phyloP scores from a whole-genome alignment of 495 filamentous ascomycete species.

The Pyrenula massariospora region DNA sequence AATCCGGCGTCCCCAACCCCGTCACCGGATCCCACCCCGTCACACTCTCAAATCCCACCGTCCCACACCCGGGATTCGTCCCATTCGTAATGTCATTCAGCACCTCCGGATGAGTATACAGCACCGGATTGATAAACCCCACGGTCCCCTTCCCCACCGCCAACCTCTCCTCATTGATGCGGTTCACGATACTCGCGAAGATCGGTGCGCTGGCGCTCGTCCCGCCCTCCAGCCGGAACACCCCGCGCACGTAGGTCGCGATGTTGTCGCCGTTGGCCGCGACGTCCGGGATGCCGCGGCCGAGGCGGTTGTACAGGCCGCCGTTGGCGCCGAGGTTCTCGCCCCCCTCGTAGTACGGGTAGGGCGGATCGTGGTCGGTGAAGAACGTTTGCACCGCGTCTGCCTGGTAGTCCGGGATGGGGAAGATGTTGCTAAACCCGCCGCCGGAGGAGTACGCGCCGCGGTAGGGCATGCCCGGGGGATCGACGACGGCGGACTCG shows the following conservation, averaged over 20 bases:
- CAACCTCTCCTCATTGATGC: slow-evolving; percentile 52
- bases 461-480: not conserved
- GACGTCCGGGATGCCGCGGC: slow-evolving; percentile 53
- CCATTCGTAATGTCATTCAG: slow-evolving; percentile 53
- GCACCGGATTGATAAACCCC: slow-evolving; percentile 48
- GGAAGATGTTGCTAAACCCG: slow-evolving; percentile 60
- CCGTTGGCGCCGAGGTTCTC: slow-evolving; percentile 27
- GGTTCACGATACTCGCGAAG: slow-evolving; percentile 43
- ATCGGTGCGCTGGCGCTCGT: slow-evolving; percentile 49
- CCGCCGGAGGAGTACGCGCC: slow-evolving; percentile 43
- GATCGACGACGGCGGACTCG: slow-evolving; percentile 22
- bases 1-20: slow-evolving; percentile 47
- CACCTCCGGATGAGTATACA: slow-evolving; percentile 48
- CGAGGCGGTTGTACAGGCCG: slow-evolving; percentile 46
- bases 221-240: slow-evolving; percentile 32
- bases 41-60: slow-evolving; percentile 38
- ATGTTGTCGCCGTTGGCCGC: slow-evolving; percentile 51
- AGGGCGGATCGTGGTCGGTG: slow-evolving; percentile 28
- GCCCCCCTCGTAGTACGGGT: slow-evolving; percentile 25
- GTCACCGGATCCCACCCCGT: slow-evolving; percentile 55
- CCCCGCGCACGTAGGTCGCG: slow-evolving; percentile 28
- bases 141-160: slow-evolving; percentile 41
- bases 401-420: slow-evolving; percentile 44
- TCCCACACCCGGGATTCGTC: slow-evolving; percentile 46
- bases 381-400: slow-evolving; percentile 39